Evolutionary conservation across 2,329 filamentous ascomycete genomes (phyloP), one percentile per base, ranked within the genome.

Genomic region (Coniochaeta sp.): DNA sequence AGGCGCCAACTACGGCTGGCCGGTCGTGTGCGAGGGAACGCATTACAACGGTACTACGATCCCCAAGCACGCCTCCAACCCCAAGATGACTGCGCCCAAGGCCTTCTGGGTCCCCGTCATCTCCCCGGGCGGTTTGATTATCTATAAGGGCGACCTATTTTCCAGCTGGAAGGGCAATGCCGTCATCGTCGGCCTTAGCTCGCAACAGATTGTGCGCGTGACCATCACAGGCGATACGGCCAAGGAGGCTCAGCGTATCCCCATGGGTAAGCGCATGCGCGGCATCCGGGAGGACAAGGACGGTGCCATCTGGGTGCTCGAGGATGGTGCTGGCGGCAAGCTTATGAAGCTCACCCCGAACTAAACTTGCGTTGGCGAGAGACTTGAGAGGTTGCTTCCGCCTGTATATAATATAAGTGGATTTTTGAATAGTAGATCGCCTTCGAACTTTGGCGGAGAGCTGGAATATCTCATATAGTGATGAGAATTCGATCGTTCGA

Each of bases 1-100:
- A 58, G 70, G 70, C 63, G 67, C 64, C 66, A 72, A 72, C 67
- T 72, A 72, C 64, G 70, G 70, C 58, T 72, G 70, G 70, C 70
- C 70, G 59, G 56, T 68, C 59, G 70, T 72, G 60, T 72, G 65
- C 61, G 59, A 71, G 62, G 70, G 70, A 61, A 58, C 57, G 57
- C 70, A 72, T 40, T 72, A 72, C 67, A 64, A 72, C 65, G 70
- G 70, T 54, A 61, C 62, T 26, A 61, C 62, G 50, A 72, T 72
- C 62, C 70, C 70, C 58, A 57, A 59, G 54, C 70, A 72, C 67
- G 66, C 61, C 63, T 70, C 70, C 19, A 67, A 67, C 58, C 70
- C 70, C 59, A 67, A 72, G 19, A 66, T 72, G 61, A 59, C 38
- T 14, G 63, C 70, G 44, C 70, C 70, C 63, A 71, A 71, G 66